These are phyloP conservation scores for Stropharia rugosoannulata DNA, from an alignment of 768 basidiomycete genomes.

Conservation along the genomic window DNA sequence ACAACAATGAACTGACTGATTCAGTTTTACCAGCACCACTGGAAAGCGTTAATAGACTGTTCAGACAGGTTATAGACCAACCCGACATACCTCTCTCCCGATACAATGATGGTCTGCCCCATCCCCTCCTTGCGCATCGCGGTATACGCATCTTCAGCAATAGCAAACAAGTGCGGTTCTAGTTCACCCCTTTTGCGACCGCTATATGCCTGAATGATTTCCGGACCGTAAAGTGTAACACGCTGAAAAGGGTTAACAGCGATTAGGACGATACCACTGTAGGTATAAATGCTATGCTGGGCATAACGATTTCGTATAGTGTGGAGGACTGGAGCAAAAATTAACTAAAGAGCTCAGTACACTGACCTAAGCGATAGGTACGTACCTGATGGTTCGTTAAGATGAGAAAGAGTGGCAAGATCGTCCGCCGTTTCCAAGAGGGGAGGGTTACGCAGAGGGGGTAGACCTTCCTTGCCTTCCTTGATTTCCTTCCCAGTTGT, in stretches of 20 bases:
- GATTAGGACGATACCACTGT: conserved; percentile 97
- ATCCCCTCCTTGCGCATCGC: conserved; percentile 92
- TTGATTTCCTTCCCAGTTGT: conserved; percentile 81
- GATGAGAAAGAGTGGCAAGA: conserved; percentile 94
- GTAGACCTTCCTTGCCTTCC: conserved; percentile 76
- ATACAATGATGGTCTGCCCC: conserved; percentile 99
- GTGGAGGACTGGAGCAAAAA: conserved; percentile 69
- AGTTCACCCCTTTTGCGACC: conserved; percentile 90
- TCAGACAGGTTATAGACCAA: conserved; percentile 10
- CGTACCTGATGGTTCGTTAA: conserved; percentile 96
- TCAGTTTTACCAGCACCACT: conserved; percentile 99
- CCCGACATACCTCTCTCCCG: conserved; percentile 82
- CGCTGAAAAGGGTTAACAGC: conserved; percentile 99
- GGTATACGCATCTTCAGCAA: conserved; percentile 98
- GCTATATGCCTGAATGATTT: conserved; percentile 96
- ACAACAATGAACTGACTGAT: conserved; percentile 54
- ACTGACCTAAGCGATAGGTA: neutral
- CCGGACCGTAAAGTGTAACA: conserved; percentile 94
- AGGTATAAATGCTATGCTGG: conserved; percentile 97
- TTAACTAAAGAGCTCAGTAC: neutral
- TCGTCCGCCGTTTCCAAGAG: conserved; percentile 96
- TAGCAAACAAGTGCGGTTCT: conserved; percentile 97
- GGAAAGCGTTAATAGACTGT: conserved; percentile 14
- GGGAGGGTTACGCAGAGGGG: conserved; percentile 95
- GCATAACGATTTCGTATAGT: conserved; percentile 97